A percentile compares a stretch with the other conserved stretches of the same genome.
Conservation (phyloP, 306 rosid genomes). For the Pyrus pyrifolia region DNA sequence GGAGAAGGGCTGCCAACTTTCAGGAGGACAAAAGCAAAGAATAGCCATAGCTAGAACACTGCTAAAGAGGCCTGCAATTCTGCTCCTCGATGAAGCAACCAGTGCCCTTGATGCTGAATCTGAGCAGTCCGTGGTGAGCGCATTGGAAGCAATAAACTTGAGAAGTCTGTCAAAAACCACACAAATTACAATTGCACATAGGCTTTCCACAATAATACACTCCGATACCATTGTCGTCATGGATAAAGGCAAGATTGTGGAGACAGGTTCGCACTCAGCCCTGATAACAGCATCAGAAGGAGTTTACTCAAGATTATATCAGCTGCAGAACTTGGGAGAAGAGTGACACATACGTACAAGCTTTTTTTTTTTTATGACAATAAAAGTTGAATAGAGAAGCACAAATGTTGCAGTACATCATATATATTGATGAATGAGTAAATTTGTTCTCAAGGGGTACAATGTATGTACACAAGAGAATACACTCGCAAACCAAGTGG, state of each 20-base stretch:
- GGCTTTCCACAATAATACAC: constrained; percentile 65
- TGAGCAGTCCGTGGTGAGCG: constrained; percentile 54
- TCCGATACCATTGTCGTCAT: constrained; percentile 69
- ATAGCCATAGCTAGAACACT: constrained; percentile 81
- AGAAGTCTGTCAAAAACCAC: constrained; percentile 47
- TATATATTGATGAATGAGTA: background rate
- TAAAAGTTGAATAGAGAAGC: background rate
- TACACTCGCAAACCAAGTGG: background rate
- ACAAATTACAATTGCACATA: constrained; percentile 77
- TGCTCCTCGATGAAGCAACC: constrained; percentile 88
- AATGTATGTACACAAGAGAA: background rate
- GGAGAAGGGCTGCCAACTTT: constrained; percentile 81
- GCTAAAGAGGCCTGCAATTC: constrained; percentile 62
- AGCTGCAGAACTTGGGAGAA: constrained; percentile 53
- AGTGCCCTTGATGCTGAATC: constrained; percentile 91
- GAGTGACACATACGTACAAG: constrained; percentile 13
- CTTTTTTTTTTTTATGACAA: background rate
- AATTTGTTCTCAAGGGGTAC: background rate
- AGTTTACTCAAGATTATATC: constrained; percentile 60
- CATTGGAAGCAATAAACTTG: constrained; percentile 47
- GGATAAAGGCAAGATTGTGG: constrained; percentile 71
- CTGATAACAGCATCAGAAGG: constrained; percentile 47
- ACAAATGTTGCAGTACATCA: background rate
- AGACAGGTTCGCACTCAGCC: constrained; percentile 64
- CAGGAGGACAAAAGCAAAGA: constrained; percentile 95